Conservation (phyloP, 352 stramenopile species). For the Phytophthora hybrid region DNA sequence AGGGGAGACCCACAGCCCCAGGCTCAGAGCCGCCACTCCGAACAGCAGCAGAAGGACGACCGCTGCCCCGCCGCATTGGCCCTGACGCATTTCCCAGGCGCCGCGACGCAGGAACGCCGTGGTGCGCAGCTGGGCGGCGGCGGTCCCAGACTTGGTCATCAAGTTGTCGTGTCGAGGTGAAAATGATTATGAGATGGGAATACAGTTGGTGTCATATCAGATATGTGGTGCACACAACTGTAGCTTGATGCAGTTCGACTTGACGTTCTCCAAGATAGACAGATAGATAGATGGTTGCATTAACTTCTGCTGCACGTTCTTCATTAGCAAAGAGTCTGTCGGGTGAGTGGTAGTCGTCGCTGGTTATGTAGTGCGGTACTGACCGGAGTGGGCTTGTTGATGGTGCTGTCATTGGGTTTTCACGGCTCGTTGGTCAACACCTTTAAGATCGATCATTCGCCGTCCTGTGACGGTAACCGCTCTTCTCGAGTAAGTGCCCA, state of each 20-base stretch:
- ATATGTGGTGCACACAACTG: not conserved
- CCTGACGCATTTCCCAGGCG: conserved; percentile 35
- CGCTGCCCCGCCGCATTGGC: conserved; percentile 18
- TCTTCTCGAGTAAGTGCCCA: too few relatives aligned
- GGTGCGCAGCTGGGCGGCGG: conserved; percentile 21
- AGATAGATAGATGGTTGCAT: not conserved
- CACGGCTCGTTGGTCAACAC: not conserved
- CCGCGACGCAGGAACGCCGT: conserved; percentile 37
- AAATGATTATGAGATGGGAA: conserved; percentile 5
- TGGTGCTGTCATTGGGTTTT: not conserved
- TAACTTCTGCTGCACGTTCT: not conserved
- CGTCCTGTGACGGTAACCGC: too few relatives aligned
- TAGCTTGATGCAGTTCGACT: not conserved
- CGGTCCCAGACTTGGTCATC: conserved; percentile 22
- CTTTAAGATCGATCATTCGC: too few relatives aligned
- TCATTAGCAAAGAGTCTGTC: not conserved
- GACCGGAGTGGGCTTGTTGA: not conserved
- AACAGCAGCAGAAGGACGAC: conserved; percentile 27
- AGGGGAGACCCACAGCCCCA: conserved; percentile 22
- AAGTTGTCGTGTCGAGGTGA: not conserved
- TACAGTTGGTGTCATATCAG: not conserved
- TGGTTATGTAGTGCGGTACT: not conserved
- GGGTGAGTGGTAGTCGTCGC: not conserved
- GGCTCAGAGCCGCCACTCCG: conserved; percentile 10
- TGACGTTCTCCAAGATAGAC: not conserved